Evolutionary conservation across 805 yeast genomes (phyloP), one percentile per base, ranked within the genome.

Genomic region (Saturnispora hagleri): DNA sequence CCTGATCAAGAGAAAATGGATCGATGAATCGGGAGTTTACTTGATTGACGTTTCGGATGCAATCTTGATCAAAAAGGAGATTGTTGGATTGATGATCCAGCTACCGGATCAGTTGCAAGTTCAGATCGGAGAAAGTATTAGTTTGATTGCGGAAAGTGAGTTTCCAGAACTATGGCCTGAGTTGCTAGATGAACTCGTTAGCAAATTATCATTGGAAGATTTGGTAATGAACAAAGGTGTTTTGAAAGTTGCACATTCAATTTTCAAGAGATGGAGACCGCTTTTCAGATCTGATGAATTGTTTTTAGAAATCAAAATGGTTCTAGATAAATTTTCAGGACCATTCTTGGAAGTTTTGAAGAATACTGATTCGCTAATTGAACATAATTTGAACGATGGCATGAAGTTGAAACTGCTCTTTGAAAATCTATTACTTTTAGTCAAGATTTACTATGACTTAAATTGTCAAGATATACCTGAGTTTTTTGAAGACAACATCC

Each of bases 381-480:
- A 76, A 38, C 55, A 61, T 41, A 73, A 70, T 51, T 57, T 59
- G 5, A 60, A 64, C 10, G 74, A 84, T 63, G 73, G 73, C 51
- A 79, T 79, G 0, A 70, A 73, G 26, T 71, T 89, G 53, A 64
- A 63, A 34, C 70, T 82, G 2, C 72, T 84, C 44, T 78, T 89
- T 58, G 91, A 86, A 33, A 86, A 85, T 52, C 67, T 90, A 58
- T 70, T 84, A 48, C 69, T 89, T 22, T 73, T 90, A 50, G 68
- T 85, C 35, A 91, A 93, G 64, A 79, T 95, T 36, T 95, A 87
- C 68, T 89, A 82, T 64, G 99, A 93, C 66, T 79, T 93, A 62
- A 93, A 93, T 67, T 91, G 97, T 69, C 99, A 95, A 70, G 99
- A 93, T 69, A 84, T 93, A 50, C 99, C 99, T 1, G 99, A 90